A percentile compares a stretch with the other conserved stretches of the same genome.
phyloP scores from a whole-genome alignment of 257 asterid genomes.

The Gynochthodes officinalis region DNA sequence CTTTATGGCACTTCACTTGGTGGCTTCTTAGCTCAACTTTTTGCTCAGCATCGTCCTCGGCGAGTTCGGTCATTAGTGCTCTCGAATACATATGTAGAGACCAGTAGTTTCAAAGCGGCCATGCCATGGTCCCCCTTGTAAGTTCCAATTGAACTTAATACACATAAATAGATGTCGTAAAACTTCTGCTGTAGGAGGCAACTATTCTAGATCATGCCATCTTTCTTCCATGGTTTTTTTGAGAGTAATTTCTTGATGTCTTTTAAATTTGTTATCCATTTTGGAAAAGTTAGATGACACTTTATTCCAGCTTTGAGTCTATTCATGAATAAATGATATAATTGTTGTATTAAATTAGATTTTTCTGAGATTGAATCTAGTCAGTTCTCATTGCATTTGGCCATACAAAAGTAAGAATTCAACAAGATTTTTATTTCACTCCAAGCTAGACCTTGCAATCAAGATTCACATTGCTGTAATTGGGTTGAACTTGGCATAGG shows the following conservation, averaged over 20 bases:
- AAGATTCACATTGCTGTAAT: background rate
- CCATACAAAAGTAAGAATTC: background rate
- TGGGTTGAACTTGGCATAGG: background rate
- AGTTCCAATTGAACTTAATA: slow-evolving; percentile 20
- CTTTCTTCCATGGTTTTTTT: background rate
- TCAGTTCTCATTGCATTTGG: background rate
- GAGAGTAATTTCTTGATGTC: slow-evolving; percentile 1
- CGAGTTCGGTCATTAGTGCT: slow-evolving; percentile 89
- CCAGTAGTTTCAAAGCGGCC: slow-evolving; percentile 76
- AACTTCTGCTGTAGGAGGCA: background rate
- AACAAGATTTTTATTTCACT: background rate
- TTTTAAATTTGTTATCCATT: background rate
- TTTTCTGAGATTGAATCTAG: background rate
- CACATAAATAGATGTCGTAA: background rate
- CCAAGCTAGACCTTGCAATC: background rate
- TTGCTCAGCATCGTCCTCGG: slow-evolving; percentile 96
- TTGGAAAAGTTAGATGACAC: background rate
- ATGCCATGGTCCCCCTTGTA: slow-evolving; percentile 99
- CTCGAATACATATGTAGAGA: slow-evolving; percentile 90
- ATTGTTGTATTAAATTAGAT: background rate
- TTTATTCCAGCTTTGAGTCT: slow-evolving; percentile 2
- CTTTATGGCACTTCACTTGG: slow-evolving; percentile 96
- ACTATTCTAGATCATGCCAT: background rate
- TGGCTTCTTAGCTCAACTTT: slow-evolving; percentile 96
- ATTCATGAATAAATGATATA: background rate